A percentile compares a stretch with the other conserved stretches of the same genome.
phyloP scores from a whole-genome alignment of 352 stramenopile genomes.

The Phytophthora lateralis region DNA sequence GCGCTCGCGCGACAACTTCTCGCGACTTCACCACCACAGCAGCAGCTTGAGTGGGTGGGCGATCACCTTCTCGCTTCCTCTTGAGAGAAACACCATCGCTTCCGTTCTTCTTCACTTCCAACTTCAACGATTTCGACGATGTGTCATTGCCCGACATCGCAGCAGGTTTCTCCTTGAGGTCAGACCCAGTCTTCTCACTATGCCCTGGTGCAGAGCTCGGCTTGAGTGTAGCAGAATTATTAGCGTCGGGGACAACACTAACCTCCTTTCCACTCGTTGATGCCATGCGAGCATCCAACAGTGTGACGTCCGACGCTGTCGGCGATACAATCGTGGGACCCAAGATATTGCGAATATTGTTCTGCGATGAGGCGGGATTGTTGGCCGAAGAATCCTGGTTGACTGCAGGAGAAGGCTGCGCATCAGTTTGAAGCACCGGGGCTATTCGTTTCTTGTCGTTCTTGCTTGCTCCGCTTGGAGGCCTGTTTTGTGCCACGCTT shows the following conservation, averaged over 20 bases:
- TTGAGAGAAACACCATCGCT: constrained; percentile 50
- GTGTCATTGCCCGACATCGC: constrained; percentile 9
- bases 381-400: constrained; percentile 9
- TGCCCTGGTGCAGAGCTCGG: constrained; percentile 8
- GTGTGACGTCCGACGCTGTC: constrained; percentile 49
- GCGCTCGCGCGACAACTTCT: constrained; percentile 54
- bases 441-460: constrained; percentile 73
- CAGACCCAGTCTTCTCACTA: constrained; percentile 7
- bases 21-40: constrained; percentile 50
- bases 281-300: constrained; percentile 67
- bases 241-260: constrained; percentile 29
- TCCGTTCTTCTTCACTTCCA: constrained; percentile 42
- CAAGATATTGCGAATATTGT: constrained; percentile 84
- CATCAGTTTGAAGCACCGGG: constrained; percentile 47
- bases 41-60: constrained; percentile 15
- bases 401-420: constrained; percentile 1
- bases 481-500: constrained; percentile 22
- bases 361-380: constrained; percentile 70
- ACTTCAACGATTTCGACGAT: constrained; percentile 19
- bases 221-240: constrained; percentile 24
- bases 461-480: constrained; percentile 41
- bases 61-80: constrained; percentile 69
- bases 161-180: constrained; percentile 15
- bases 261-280: constrained; percentile 33
- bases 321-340: constrained; percentile 58